Evolutionary conservation across 495 filamentous ascomycete species (phyloP).

Genomic region (Darksidea phi): DNA sequence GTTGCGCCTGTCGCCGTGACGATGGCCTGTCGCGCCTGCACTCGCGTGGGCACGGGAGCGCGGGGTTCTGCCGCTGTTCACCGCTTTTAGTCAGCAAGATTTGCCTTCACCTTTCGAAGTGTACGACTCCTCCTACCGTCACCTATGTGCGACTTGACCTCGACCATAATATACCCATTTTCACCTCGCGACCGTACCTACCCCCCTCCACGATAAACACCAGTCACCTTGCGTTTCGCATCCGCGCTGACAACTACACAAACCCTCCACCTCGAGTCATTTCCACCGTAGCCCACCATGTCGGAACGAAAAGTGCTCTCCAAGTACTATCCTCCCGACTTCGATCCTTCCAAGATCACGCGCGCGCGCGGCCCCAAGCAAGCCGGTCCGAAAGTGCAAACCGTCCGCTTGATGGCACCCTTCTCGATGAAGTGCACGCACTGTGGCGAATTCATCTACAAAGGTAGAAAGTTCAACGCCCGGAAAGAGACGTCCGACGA

Average conservation of each 20-base stretch:
- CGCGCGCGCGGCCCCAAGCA: slow-evolving; percentile 68
- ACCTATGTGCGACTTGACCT: too few species aligned
- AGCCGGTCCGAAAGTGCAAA: slow-evolving; percentile 76
- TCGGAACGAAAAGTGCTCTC: slow-evolving; percentile 87
- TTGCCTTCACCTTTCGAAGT: not conserved
- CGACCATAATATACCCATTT: too few species aligned
- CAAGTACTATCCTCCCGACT: slow-evolving; percentile 89
- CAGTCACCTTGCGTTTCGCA: too few species aligned
- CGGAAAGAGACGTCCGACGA: slow-evolving; percentile 92
- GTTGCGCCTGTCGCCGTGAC: not conserved
- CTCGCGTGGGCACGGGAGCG: slow-evolving; percentile 14
- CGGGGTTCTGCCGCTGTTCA: slow-evolving; percentile 11
- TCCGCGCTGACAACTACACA: not conserved
- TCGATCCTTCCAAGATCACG: slow-evolving; percentile 82
- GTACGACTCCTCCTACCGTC: not conserved
- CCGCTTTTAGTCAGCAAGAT: not conserved
- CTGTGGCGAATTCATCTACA: slow-evolving; percentile 97
- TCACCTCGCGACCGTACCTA: too few species aligned
- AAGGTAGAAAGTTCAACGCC: slow-evolving; percentile 95
- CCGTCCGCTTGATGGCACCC: slow-evolving; percentile 94
- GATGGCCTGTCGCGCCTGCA: not conserved
- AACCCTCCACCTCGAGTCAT: not conserved
- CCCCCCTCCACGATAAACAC: too few species aligned
- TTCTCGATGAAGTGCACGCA: slow-evolving; percentile 89
- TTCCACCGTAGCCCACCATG: slow-evolving; percentile 54